A percentile compares a stretch with the other conserved stretches of the same genome.
These are phyloP conservation scores for Calonectria henricotiae DNA, from an alignment of 2,329 filamentous ascomycete species.

Conservation along the genomic window DNA sequence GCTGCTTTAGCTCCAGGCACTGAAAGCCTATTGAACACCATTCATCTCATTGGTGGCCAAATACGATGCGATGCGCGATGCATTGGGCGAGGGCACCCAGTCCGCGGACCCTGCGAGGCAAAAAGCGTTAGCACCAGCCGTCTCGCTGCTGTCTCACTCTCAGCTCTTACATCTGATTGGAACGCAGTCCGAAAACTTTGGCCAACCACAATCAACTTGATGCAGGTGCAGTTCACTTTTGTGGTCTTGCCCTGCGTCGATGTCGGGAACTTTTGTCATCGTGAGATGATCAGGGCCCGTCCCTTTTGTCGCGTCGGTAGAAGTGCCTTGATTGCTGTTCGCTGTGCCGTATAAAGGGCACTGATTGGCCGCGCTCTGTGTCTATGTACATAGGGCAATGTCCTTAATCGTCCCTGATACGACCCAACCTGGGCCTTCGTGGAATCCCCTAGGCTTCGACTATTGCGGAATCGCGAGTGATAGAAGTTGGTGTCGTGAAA, in stretches of 20 bases:
- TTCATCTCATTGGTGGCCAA: conserved; percentile 20
- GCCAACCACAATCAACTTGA: conserved; percentile 11
- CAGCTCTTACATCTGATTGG: conserved; percentile 15
- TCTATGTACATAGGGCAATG: not conserved
- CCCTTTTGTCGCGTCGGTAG: conserved; percentile 22
- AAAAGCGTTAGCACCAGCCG: conserved; percentile 18
- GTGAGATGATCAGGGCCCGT: conserved; percentile 12
- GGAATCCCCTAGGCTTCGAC: not conserved
- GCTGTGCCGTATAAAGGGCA: conserved; percentile 13
- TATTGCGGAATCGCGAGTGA: not conserved
- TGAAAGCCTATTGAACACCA: not conserved
- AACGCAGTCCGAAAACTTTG: conserved; percentile 18
- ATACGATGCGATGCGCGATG: conserved; percentile 14
- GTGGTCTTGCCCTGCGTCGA: conserved; percentile 10
- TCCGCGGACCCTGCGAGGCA: conserved; percentile 14
- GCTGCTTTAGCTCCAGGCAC: conserved; percentile 1
- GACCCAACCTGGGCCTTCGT: not conserved
- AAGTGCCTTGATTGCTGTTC: not conserved
- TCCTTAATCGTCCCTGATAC: conserved; percentile 1
- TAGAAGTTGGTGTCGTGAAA: not conserved
- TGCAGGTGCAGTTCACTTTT: not conserved
- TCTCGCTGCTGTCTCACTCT: conserved; percentile 9
- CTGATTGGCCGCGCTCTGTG: conserved; percentile 15
- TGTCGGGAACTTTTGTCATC: conserved; percentile 8
- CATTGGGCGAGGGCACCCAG: not conserved